Evolutionary conservation across 371 early-diverging fungal genomes (phyloP).

Genomic region (Mucor mucedo): DNA sequence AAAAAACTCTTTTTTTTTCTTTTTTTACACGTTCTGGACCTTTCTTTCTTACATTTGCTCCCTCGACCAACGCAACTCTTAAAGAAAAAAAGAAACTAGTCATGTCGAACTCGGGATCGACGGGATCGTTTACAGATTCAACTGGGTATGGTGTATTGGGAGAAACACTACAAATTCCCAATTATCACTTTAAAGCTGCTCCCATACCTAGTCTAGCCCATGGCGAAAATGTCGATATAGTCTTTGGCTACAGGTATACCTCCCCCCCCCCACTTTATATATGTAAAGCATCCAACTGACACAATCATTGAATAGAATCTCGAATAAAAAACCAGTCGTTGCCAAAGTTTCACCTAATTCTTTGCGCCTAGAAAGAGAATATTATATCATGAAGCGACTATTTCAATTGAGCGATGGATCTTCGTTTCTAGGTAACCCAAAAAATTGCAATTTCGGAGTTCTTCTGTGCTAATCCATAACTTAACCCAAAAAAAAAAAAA

Average conservation of each 20-base stretch:
- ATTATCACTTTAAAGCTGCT: slow-evolving; percentile 46
- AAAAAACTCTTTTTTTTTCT: slow-evolving; percentile 6
- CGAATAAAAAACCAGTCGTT: slow-evolving; percentile 42
- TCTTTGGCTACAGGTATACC: slow-evolving; percentile 44
- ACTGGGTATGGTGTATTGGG: slow-evolving; percentile 28
- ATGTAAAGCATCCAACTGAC: background rate
- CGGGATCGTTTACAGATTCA: slow-evolving; percentile 41
- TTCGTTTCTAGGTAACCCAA: slow-evolving; percentile 35
- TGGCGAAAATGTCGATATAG: slow-evolving; percentile 47
- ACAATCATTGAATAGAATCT: slow-evolving; percentile 26
- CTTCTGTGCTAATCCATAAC: background rate
- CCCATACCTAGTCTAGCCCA: slow-evolving; percentile 39
- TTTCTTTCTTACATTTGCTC: too few species aligned
- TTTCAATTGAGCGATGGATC: slow-evolving; percentile 43
- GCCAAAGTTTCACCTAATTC: slow-evolving; percentile 48
- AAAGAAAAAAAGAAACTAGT: background rate
- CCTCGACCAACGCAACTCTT: too few species aligned
- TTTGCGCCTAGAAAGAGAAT: slow-evolving; percentile 49
- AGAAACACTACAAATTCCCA: slow-evolving; percentile 42
- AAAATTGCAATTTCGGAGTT: background rate
- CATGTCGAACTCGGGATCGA: slow-evolving; percentile 45
- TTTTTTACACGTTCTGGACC: background rate
- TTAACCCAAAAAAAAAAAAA: background rate
- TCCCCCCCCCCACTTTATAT: background rate
- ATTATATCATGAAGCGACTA: slow-evolving; percentile 45